A percentile compares a stretch with the other conserved stretches of the same genome.
These are phyloP conservation scores for Coleophoma eucalyptorum DNA, from an alignment of 2,329 filamentous ascomycete species.

Conservation along the genomic window DNA sequence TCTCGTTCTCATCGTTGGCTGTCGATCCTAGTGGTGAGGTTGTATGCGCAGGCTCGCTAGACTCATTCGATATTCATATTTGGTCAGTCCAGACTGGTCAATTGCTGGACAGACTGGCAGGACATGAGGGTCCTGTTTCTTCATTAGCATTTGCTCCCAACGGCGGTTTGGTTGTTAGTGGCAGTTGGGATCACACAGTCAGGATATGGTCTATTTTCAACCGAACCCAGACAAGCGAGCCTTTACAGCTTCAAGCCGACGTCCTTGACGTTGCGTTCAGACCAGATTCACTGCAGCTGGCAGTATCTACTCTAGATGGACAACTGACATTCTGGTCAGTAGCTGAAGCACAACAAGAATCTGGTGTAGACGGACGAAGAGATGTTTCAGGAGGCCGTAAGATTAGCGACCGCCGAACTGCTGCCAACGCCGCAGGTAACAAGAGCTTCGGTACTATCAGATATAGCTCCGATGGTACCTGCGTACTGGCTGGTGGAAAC, in stretches of 20 bases:
- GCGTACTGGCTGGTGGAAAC: conserved; percentile 85
- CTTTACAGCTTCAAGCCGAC: conserved; percentile 87
- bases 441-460: conserved; percentile 86
- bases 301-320: conserved; percentile 88
- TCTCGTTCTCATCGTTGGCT: conserved; percentile 91
- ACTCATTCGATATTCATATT: conserved; percentile 96
- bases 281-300: conserved; percentile 87
- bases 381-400: conserved; percentile 93
- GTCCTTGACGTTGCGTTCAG: conserved; percentile 82
- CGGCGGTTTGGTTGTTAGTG: conserved; percentile 78
- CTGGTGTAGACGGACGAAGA: conserved; percentile 82
- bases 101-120: conserved; percentile 82
- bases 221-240: conserved; percentile 91
- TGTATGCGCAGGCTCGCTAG: conserved; percentile 88
- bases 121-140: conserved; percentile 91
- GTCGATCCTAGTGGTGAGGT: conserved; percentile 98
- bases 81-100: conserved; percentile 99
- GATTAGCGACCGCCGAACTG: conserved; percentile 80
- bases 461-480: conserved; percentile 90
- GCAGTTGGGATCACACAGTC: conserved; percentile 95
- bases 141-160: conserved; percentile 86
- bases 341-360: conserved; percentile 79
- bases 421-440: conserved; percentile 84
- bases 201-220: conserved; percentile 95
- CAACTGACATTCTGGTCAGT: conserved; percentile 95